These are phyloP conservation scores for Alopecurus myosuroides DNA, from an alignment of 176 grass and related monocot genomes.

Conservation along the genomic window DNA sequence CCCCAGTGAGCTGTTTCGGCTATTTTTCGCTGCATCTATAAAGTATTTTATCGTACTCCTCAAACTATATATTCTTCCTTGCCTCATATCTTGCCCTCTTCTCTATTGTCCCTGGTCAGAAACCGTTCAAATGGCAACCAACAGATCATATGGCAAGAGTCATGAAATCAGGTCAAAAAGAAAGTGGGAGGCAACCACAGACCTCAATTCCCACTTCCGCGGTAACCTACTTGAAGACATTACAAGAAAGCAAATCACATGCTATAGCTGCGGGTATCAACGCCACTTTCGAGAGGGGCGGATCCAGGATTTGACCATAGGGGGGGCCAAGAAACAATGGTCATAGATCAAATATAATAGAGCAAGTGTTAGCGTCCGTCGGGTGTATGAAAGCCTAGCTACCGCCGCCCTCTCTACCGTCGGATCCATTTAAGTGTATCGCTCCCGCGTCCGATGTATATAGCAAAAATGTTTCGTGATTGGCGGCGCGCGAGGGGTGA, in stretches of 20 bases:
- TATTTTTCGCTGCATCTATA: background rate
- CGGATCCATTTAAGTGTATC: no score
- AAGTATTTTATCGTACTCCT: background rate
- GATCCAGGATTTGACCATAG: no score
- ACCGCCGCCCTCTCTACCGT: no score
- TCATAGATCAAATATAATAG: no score
- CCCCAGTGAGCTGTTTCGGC: background rate
- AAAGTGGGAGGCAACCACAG: background rate
- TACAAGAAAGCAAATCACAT: background rate
- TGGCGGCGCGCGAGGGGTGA: no score
- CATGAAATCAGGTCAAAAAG: background rate
- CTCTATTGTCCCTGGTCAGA: background rate
- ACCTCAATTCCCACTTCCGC: background rate
- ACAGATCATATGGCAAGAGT: background rate
- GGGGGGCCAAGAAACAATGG: no score
- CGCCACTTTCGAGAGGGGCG: background rate
- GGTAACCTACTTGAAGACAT: background rate
- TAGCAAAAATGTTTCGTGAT: no score
- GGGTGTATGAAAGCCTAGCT: no score
- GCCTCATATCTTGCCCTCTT: background rate
- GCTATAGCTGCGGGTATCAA: background rate
- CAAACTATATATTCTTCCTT: background rate
- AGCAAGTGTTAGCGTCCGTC: no score
- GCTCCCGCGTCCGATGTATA: no score
- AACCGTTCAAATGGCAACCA: background rate